Evolutionary conservation across 345 rosid species (phyloP), one percentile per base, ranked within the genome.

Genomic region (Anacardium occidentale): DNA sequence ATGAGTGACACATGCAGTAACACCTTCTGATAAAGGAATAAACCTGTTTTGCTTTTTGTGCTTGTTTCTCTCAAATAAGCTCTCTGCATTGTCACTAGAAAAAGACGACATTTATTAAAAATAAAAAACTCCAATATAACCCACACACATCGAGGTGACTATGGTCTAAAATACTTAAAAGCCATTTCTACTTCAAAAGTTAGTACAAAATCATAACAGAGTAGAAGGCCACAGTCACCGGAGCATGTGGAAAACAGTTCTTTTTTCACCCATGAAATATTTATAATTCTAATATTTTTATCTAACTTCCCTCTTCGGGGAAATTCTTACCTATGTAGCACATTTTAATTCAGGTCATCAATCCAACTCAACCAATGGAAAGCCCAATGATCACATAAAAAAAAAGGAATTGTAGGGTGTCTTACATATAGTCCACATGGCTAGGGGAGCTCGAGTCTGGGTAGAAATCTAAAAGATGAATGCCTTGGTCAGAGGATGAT

Each of bases 391-490:
- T 12, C 62, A 56, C 32, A 13, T 37, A 21, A 45, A 5, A 58
- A 15, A 29, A 29, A 0, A 34, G 3, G 4, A 0, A 34, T 34
- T 34, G 40, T 6, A 34, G 40, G 40, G 40, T 34, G 18, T 29
- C n/a, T 74, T 84, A 95, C 98, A 77, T 81, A 78, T 79, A 83
- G 78, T 95, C 91, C 69, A 95, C 99, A 62, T 91, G 98, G 83
- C 97, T 80, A 29, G 93, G 94, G 77, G 99, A 95, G 63, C 76
- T 84, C 50, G 79, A 22, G 75, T 88, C 87, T 6, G 99, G 94
- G 78, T 87, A 85, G 78, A 95, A 95, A 81, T 95, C 99, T 83
- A 95, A 81, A 78, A 92, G 83, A 85, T 92, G 91, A 79, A 95
- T 84, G 78, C 97, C 99, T 66, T 79, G 80, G 68, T 85, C 86